Evolutionary conservation across 2,329 filamentous ascomycete genomes (phyloP), one percentile per base, ranked within the genome.

Genomic region (Cryphonectria japonica): DNA sequence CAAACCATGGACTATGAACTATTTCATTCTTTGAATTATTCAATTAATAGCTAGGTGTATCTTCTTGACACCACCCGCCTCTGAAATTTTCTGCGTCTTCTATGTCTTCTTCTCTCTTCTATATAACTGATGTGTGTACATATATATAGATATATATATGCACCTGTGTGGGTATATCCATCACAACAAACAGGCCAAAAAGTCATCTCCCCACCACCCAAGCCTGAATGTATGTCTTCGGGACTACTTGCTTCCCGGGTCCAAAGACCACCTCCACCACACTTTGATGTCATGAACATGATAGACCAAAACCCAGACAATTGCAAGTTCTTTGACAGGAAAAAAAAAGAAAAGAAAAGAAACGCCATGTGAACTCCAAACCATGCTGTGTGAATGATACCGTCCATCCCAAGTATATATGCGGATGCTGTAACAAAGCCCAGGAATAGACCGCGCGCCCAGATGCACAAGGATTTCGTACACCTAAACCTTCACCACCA

Each of bases 301-400:
- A 50, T 50, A 59, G 54, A 59, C 54, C 54, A 32, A 59, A 39
- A 39, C 1, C 37, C 54, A 59, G 14, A 19, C 19, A 52, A n/a
- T 52, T 39, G 7, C 46, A 52, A n/a, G 19, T 52, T 39, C 3
- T n/a, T n/a, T 34, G 34, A 32, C n/a, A 37, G 34, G 19, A 22
- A 14, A 29, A 19, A 1, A 32, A 60, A 29, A 19, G 6, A 32
- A 60, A 60, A 34, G 26, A 37, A 60, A 32, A 26, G 26, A 26
- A 43, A 39, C 61, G 22, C 37, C 61, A 26, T 39, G 13, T 46
- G n/a, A 43, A 64, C 34, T 29, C 61, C 60, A 39, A 41, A n/a
- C 61, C 61, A 64, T 64, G 61, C 61, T 43, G 46, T 19, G 11
- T 50, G 7, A 63, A 41, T 26, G n/a, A 62, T 5, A 43, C 61